Evolutionary conservation across 257 asterid genomes (phyloP), one percentile per base, ranked within the genome.

Genomic region (Primulina eburnea): DNA sequence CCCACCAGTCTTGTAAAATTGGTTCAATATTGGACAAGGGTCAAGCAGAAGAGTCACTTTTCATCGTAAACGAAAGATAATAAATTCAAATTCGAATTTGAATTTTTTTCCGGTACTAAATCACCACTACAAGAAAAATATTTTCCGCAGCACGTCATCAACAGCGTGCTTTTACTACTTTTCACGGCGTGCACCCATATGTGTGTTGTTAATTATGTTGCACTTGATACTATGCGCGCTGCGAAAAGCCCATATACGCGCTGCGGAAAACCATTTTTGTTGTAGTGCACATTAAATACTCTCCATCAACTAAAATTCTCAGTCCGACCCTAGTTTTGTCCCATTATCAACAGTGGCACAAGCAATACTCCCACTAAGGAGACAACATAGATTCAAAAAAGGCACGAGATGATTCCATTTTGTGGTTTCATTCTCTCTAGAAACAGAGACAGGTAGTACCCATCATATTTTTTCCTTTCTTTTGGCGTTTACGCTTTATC

Each of bases 301-400:
- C 14, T 37, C 52, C 56, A 12, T 47, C 20, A 18, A 14, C 20
- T 47, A 72, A 62, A 62, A n/a, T 57, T 24, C 34, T 33, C 6
- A 12, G 67, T 79, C 70, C 32, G 60, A 20, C 35, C 7, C 61
- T 21, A 32, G 50, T 69, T 64, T 64, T 71, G 73, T 59, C 76
- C 62, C 64, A 38, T 38, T 71, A 24, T 64, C 12, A 75, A 69
- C 60, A 73, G 69, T 73, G 73, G 38, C 62, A 53, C 74, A 76
- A 69, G 56, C 72, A 70, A 50, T 65, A 67, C 75, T 75, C 69
- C 74, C 80, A 71, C 83, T 62, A 1, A 47, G 77, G 79, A 69
- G 74, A 76, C 79, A 69, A 56, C 12, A 40, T 32, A 53, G 64
- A 56, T 64, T 32, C 38, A 29, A 71, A 64, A 69, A 63, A 47